phyloP scores from a whole-genome alignment of 164 flowering plant species.

The Nelumbo lutea region DNA sequence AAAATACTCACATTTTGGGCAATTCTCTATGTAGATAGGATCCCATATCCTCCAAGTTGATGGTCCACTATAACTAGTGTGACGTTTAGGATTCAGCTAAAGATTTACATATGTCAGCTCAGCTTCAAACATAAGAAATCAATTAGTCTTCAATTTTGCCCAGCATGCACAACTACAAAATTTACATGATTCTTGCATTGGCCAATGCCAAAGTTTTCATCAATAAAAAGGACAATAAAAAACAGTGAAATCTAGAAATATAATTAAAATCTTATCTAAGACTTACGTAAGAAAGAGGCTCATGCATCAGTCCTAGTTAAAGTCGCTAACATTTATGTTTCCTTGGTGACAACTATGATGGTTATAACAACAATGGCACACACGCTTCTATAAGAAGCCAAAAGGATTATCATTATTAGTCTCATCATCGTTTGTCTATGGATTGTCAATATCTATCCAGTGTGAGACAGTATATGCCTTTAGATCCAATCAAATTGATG shows the following conservation, averaged over 20 bases:
- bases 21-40: slow-evolving; percentile 82
- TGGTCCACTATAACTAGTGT: slow-evolving; percentile 85
- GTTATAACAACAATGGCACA: not conserved
- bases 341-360: not conserved
- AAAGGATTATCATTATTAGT: slow-evolving; percentile 69
- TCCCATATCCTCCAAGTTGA: slow-evolving; percentile 98
- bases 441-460: slow-evolving; percentile 87
- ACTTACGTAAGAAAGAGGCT: not conserved
- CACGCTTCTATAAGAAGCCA: not conserved
- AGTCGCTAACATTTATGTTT: not conserved
- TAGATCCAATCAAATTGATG: no score
- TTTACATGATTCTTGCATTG: not conserved
- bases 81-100: slow-evolving; percentile 81
- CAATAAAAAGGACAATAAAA: not conserved
- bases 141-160: not conserved
- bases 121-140: slow-evolving; percentile 42
- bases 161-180: not conserved
- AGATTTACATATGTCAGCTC: slow-evolving; percentile 98
- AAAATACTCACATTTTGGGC: slow-evolving; percentile 70
- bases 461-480: no score
- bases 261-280: not conserved
- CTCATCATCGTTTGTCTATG: slow-evolving; percentile 97
- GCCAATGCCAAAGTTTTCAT: not conserved
- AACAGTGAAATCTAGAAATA: not conserved
- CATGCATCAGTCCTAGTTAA: not conserved